Base-by-base conservation (phyloP, 441 rosid genomes). In the Syzygium syzygioides region DNA sequence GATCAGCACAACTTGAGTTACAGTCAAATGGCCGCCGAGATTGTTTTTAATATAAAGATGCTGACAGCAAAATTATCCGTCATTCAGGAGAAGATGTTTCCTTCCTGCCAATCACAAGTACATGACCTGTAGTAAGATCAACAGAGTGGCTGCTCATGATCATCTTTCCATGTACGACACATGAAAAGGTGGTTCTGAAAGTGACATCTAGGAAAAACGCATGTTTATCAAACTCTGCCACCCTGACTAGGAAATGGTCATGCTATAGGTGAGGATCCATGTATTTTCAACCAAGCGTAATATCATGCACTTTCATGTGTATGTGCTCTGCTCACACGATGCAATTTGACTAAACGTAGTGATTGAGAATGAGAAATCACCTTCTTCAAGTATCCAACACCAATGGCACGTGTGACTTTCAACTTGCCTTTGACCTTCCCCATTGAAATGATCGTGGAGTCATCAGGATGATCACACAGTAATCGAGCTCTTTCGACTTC, bases 321-420 rank as follows among this genome's bases (percentile, higher is more conserved):
- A 41, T 41, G 41, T 76, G 52, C n/a, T 76, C n/a, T 4, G 9
- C 83, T 41, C 83, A 23, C 83, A 85, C 1, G 20, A 85, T 41
- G 55, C 52, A 85, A 85, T 34, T 34, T 55, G 30, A 55, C 64
- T 55, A 85, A 20, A 53, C 8, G 9, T 28, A 87, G 25, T 15
- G 84, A 86, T 50, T 17, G 55, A 88, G 37, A 28, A 85, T 83
- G 37, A 14, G 30, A 41, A 86, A 79, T 4, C 87, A 98, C 99
- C 98, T 95, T 96, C 91, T 98, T 98, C 76, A 98, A 91, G 96
- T 96, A 97, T 88, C 98, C 98, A 87, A 96, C 99, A 87, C 99
- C 99, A 23, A 96, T 87, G 79, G 99, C 99, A 89, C 99, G 97
- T 60, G 99, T 95, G 87, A 98, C 98, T 93, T 95, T 97, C 89